Evolutionary conservation across 2,329 filamentous ascomycete genomes (phyloP), one percentile per base, ranked within the genome.

Genomic region (Fusarium sp.): DNA sequence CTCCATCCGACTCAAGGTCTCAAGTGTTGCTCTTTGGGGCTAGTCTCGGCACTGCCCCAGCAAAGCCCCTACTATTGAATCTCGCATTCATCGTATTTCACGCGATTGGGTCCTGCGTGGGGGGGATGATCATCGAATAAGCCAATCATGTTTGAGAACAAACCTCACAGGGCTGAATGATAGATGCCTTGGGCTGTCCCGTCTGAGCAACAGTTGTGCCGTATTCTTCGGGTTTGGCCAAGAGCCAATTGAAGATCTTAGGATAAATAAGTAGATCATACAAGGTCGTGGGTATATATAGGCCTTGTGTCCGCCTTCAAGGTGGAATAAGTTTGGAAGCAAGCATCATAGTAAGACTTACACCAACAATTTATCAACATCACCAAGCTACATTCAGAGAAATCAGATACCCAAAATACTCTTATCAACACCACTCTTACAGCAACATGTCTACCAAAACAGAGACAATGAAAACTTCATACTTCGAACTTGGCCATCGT

Each of bases 41-140:
- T 46, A 47, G 46, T 47, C 42, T 47, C 29, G 68, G 47, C 66
- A 66, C 66, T 29, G 70, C 75, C 69, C 62, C 71, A 59, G 36
- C 57, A 57, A 59, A 65, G 67, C 41, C 49, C 50, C 63, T 64
- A 46, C 63, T 74, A 67, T 75, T 71, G 68, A 59, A 60, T 73
- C 70, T 79, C 77, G 78, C 76, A 73, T 77, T 77, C 76, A 57
- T 79, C 78, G 78, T 79, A 78, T 79, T 77, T 57, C 57, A 45
- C 62, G 29, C 41, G 33, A 60, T 38, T 36, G 36, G 49, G n/a
- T 27, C n/a, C 2, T 10, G 3, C 25, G 65, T 65, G 73, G 75
- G 53, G 42, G 42, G 36, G 14, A 25, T 33, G 45, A 69, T 65
- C 46, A 42, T 2, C 1, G 20, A 15, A 42, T 15, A 35, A 35